Base-by-base conservation (phyloP, 148 eudicot species). In the Chenopodium formosanum region DNA sequence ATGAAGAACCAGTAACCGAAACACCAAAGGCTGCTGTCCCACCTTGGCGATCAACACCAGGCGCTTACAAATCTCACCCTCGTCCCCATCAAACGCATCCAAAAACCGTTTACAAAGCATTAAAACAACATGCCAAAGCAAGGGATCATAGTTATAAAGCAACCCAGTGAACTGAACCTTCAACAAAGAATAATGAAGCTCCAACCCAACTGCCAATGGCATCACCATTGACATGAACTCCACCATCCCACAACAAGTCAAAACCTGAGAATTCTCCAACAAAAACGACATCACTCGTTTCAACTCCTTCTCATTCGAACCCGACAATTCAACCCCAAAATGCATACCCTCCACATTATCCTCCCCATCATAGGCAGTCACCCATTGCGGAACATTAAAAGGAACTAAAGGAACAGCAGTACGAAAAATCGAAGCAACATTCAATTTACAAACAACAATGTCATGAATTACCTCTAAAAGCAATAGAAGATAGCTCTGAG, bases 161-260 rank as follows among this genome's bases (percentile, higher is more conserved):
- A 96, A 84, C 80, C 99, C 97, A 4, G 90, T 84, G 58, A 96
- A 96, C 87, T 96, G 99, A 80, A 96, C 95, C 82, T 87, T 96
- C 90, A 96, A 85, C 88, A 96, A 85, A 0, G 99, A 92, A 12
- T 86, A 84, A 85, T 96, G 98, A 86, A 96, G 86, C 37, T 93
- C 98, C 73, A 96, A 84, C 23, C 84, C 93, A 80, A 79, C 87
- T 2, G 91, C 89, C 80, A 94, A 88, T 1, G 95, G 94, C 81
- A 91, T 81, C 72, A 92, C 84, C 87, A 88, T 64, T 1, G 84
- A 86, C 89, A 92, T 84, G 73, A 96, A 94, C 85, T 92, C 97
- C 79, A 89, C 68, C 89, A 91, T 77, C 76, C 98, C 98, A 82
- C 86, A 87, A 1, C 97, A 86, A 37, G 97, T 92, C 83, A 94